Evolutionary conservation across 495 filamentous ascomycete genomes (phyloP), one percentile per base, ranked within the genome.

Genomic region (Aspergillus nidulans): DNA sequence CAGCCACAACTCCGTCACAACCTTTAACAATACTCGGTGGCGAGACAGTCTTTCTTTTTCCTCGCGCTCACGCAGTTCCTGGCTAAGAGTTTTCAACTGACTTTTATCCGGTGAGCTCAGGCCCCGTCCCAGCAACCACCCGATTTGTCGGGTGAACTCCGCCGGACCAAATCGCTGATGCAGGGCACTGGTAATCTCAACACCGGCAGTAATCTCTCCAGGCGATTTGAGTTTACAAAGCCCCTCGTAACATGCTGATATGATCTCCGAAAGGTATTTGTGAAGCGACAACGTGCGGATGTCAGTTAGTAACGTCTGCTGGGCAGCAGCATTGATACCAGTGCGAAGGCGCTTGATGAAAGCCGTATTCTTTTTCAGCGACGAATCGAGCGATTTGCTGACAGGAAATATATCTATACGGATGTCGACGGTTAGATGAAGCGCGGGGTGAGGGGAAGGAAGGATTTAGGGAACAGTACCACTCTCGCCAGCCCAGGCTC

Each of bases 321-420:
- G 80, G 41, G 87, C 86, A 46, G 89, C 79, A 45, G 88, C 76
- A 53, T 83, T 91, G 56, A 97, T 86, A 38, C 91, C 89, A 24
- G 94, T 96, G 32, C 94, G 89, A 30, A 97, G 79, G 49, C 95
- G 88, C 71, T 96, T 97, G 69, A 99, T 99, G 70, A 97, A 97
- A 54, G 92, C 92, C 12, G 94, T 99, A 64, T 99, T 99, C 73
- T 97, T 99, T 78, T 96, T 97, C 62, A 99, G 80, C 26, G 92
- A 92, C 16, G 95, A 96, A 69, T 99, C 95, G 57, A 99, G 86
- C 23, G 90, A 89, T 53, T 81, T 79, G 69, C 78, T 82, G 55
- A 92, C 84, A 30, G 84, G 79, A 67, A 95, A 95, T 28, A 95
- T 71, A 75, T 88, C 92, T 96, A 62, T 58, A 20, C 48, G 21